Conservation (phyloP, 805 yeast species). For the Barnettozyma botsteinii region DNA sequence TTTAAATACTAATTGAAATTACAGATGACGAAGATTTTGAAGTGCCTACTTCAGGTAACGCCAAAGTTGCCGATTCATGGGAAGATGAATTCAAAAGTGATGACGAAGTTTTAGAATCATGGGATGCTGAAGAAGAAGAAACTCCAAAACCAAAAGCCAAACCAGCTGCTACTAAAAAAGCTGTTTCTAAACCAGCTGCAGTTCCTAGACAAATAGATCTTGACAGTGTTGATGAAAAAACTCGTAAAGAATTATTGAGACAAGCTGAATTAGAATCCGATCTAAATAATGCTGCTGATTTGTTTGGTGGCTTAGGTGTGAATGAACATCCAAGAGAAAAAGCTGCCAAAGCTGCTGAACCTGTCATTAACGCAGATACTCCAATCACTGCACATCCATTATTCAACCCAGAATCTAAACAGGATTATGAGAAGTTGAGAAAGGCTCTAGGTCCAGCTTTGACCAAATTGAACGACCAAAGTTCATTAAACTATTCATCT, state of each 20-base stretch:
- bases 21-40: constrained; percentile 87
- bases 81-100: constrained; percentile 68
- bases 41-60: constrained; percentile 47
- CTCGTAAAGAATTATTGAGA: constrained; percentile 68
- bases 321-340: constrained; percentile 42
- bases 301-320: constrained; percentile 69
- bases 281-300: constrained; percentile 86
- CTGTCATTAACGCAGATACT: constrained; percentile 45
- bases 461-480: constrained; percentile 52
- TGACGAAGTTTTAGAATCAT: constrained; percentile 77
- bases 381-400: constrained; percentile 74
- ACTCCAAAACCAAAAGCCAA: constrained; percentile 38
- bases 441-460: constrained; percentile 62
- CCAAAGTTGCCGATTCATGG: constrained; percentile 64
- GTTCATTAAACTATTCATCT: constrained; percentile 64
- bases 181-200: constrained; percentile 31
- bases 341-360: constrained; percentile 29
- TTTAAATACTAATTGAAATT: neutral
- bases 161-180: constrained; percentile 19
- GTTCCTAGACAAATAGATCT: constrained; percentile 39
- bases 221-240: constrained; percentile 64
- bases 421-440: constrained; percentile 72
- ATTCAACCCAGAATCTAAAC: constrained; percentile 75
- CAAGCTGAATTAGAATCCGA: constrained; percentile 82
- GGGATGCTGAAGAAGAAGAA: constrained; percentile 88